Evolutionary conservation across 352 stramenopile species (phyloP).

Genomic region (Phytophthora vignae): DNA sequence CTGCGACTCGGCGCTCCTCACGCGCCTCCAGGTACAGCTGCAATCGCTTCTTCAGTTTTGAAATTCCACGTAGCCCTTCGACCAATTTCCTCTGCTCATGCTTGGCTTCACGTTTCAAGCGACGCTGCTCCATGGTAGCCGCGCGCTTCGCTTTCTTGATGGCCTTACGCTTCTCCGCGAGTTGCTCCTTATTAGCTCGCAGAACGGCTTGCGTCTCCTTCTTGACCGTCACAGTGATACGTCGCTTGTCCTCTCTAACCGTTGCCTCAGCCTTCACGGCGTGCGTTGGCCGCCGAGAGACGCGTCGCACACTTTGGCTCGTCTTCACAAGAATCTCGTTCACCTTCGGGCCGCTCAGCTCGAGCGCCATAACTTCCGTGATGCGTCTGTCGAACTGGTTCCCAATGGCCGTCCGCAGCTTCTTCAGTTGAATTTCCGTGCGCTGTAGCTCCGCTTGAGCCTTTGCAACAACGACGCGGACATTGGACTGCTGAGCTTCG

Average conservation of each 20-base stretch:
- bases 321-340: slow-evolving; percentile 31
- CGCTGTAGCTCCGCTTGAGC: slow-evolving; percentile 56
- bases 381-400: slow-evolving; percentile 66
- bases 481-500: slow-evolving; percentile 45
- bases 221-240: slow-evolving; percentile 59
- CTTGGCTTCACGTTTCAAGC: slow-evolving; percentile 44
- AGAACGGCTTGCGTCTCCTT: slow-evolving; percentile 65
- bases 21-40: slow-evolving; percentile 51
- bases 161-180: slow-evolving; percentile 50
- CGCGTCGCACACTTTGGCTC: slow-evolving; percentile 29
- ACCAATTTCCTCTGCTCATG: slow-evolving; percentile 56
- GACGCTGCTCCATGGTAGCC: slow-evolving; percentile 41
- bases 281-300: slow-evolving; percentile 22
- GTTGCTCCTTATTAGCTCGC: slow-evolving; percentile 47
- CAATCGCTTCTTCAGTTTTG: slow-evolving; percentile 68
- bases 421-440: slow-evolving; percentile 68
- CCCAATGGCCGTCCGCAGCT: slow-evolving; percentile 61
- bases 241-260: slow-evolving; percentile 27
- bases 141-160: slow-evolving; percentile 52
- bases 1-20: slow-evolving; percentile 45
- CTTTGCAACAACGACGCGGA: slow-evolving; percentile 44
- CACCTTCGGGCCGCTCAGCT: slow-evolving; percentile 31
- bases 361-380: slow-evolving; percentile 50
- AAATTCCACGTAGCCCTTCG: slow-evolving; percentile 52
- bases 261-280: slow-evolving; percentile 13